Base-by-base conservation (phyloP, 106 monocot species). In the Amphibolis antarctica region DNA sequence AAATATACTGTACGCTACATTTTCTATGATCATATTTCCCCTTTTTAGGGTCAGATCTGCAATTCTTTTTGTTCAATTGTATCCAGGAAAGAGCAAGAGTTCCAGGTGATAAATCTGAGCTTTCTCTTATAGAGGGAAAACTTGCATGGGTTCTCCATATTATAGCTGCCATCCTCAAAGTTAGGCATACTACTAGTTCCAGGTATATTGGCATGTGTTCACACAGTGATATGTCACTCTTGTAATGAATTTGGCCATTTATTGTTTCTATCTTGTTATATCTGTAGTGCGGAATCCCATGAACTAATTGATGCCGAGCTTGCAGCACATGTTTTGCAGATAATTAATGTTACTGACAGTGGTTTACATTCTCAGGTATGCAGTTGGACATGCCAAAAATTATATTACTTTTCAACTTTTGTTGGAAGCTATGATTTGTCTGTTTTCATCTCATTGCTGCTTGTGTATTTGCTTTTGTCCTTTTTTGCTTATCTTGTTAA, bases 221-320 rank as follows among this genome's bases (percentile, higher is more conserved):
- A 36, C 4, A 36, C 36, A 36, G 7, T 36, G 36, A 36, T 36
- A 2, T 36, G 36, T 36, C 36, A 36, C 12, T 21, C 10, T 18
- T 57, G 57, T 28, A 60, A 62, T 62, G 42, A 22, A 43, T 61
- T 59, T 61, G 36, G 10, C 43, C 20, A 9, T 53, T 18, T 5
- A 17, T 79, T 4, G 19, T 55, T 55, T 50, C 15, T 60, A 18
- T 45, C 45, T 12, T 47, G 42, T 26, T 60, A 23, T 22, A 17
- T 18, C 56, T 76, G 64, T 67, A 96, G 86, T 66, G 63, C 65
- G 51, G 96, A 96, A 59, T 80, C 90, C 49, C 96, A 96, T 51
- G 96, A 96, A 71, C 21, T 84, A 55, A 84, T 96, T 75, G 96
- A 96, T 82, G 96, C 96, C 48, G 96, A 96, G 66, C 96, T 96